Conservation (phyloP, 805 yeast species). For the Yarrowia sp. region DNA sequence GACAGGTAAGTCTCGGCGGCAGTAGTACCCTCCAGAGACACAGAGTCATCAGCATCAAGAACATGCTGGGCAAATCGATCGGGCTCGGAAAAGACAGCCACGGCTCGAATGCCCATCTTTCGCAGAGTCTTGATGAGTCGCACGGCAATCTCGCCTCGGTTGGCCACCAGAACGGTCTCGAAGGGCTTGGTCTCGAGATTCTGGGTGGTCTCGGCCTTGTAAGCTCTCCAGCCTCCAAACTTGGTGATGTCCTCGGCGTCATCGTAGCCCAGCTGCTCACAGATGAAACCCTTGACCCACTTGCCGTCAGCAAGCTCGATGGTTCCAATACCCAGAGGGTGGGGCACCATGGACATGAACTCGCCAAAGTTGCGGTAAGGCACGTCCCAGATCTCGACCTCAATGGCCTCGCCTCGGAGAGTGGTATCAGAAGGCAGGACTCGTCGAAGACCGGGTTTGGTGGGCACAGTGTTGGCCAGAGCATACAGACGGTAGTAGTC, state of each 20-base stretch:
- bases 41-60: constrained; percentile 76
- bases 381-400: constrained; percentile 81
- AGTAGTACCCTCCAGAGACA: constrained; percentile 78
- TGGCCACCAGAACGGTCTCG: constrained; percentile 87
- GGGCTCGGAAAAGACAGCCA: constrained; percentile 90
- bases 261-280: constrained; percentile 88
- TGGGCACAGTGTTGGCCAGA: constrained; percentile 66
- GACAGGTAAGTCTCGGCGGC: constrained; percentile 92
- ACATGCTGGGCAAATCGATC: constrained; percentile 92
- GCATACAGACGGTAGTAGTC: constrained; percentile 78
- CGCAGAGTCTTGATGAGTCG: constrained; percentile 88
- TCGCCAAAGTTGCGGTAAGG: constrained; percentile 81
- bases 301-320: constrained; percentile 82
- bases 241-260: constrained; percentile 79
- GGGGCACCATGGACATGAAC: constrained; percentile 87
- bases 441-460: constrained; percentile 91
- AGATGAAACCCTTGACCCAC: constrained; percentile 90
- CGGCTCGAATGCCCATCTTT: constrained; percentile 75
- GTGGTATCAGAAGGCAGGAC: constrained; percentile 51
- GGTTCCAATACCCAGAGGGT: constrained; percentile 94
- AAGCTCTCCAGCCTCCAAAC: constrained; percentile 87
- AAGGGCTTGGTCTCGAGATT: constrained; percentile 63
- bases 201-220: constrained; percentile 52
- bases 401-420: constrained; percentile 63
- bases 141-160: constrained; percentile 97